Base-by-base conservation (phyloP, 805 yeast species). In the Kazachstania psychrophila region DNA sequence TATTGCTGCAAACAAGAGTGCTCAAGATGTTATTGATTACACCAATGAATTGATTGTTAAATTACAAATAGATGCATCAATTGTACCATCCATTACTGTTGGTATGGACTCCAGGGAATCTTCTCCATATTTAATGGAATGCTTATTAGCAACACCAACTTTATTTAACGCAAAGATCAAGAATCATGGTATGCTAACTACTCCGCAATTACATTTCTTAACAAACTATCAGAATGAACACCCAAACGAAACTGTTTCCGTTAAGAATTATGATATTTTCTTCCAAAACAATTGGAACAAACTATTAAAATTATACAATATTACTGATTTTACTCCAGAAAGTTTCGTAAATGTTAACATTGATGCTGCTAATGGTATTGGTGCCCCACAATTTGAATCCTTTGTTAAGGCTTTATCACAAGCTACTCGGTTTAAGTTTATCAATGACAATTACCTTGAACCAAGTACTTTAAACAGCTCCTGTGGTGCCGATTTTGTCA, bases 301-400 rank as follows among this genome's bases (percentile, higher is more conserved):
- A 14, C 25, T 55, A 2, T 29, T 44, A 6, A 26, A 26, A 10
- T 23, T 52, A 19, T 39, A 48, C 32, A 37, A 34, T 16, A 37
- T 53, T 27, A 31, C 33, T 6, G 19, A 35, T 7, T 40, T 48
- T 7, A 12, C 25, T 22, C n/a, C n/a, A n/a, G 8, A 14, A 10
- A 37, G 42, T 8, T 48, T 36, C 22, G 36, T 39, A 12, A 14
- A 62, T 18, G 67, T 88, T 46, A 72, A 77, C 2, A 75, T 92
- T 14, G 98, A 92, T 62, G 78, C 87, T 27, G 98, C 98, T 6
- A 92, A 92, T 56, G 98, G 98, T n/a, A 84, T 92, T 27, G 98
- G 98, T 13, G 95, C 87, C 1, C 82, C 84, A 15, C 81, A 82
- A 54, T 65, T 78, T 19, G 51, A 58, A 17, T 64, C 67, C 17